These are phyloP conservation scores for Discostella stelligera DNA, from an alignment of 352 stramenopile genomes.

Conservation along the genomic window DNA sequence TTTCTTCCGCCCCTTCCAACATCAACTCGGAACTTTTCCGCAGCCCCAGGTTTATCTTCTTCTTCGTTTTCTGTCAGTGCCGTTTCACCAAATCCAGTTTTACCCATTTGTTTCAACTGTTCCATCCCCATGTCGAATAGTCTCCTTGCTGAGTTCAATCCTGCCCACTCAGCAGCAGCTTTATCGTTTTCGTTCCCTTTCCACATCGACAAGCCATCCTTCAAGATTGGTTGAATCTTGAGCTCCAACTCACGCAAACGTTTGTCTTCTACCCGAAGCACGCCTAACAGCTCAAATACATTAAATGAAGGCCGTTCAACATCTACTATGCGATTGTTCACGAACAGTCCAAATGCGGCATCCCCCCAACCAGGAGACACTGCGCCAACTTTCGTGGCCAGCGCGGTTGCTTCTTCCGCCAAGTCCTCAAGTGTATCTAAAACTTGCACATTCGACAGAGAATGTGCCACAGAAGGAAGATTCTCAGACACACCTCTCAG, in stretches of 20 bases:
- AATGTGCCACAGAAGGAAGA: slow-evolving; percentile 72
- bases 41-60: slow-evolving; percentile 14
- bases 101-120: slow-evolving; percentile 40
- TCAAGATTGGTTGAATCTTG: slow-evolving; percentile 40
- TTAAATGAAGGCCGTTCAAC: slow-evolving; percentile 79
- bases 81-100: slow-evolving; percentile 32
- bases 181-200: slow-evolving; percentile 4
- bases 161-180: slow-evolving; percentile 19
- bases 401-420: slow-evolving; percentile 35
- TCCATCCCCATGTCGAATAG: slow-evolving; percentile 49
- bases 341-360: slow-evolving; percentile 62
- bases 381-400: slow-evolving; percentile 35
- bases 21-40: slow-evolving; percentile 67
- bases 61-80: slow-evolving; percentile 13
- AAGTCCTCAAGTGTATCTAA: slow-evolving; percentile 48
- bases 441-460: slow-evolving; percentile 66
- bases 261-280: slow-evolving; percentile 69
- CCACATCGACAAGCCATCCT: slow-evolving; percentile 14
- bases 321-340: slow-evolving; percentile 66
- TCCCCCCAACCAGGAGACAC: slow-evolving; percentile 52
- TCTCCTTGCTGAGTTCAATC: slow-evolving; percentile 30
- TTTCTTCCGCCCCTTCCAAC: slow-evolving; percentile 67
- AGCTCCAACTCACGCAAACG: slow-evolving; percentile 54
- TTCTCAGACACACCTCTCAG: slow-evolving; percentile 79
- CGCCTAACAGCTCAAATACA: slow-evolving; percentile 78